Conservation (phyloP, 345 rosid genomes). For the Salix purpurea region DNA sequence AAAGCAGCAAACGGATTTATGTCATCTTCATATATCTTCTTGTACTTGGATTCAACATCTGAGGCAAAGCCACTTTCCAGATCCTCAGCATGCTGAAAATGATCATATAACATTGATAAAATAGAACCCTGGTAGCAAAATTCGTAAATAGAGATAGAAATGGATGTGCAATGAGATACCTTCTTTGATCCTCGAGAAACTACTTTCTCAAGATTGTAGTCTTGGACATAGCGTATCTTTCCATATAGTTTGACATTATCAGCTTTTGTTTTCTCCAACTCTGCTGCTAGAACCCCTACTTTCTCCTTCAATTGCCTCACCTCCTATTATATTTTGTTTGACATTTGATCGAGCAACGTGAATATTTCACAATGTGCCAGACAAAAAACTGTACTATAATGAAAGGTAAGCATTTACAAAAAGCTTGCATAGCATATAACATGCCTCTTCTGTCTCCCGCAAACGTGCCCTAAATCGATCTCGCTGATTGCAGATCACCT, state of each 20-base stretch:
- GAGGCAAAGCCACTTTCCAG: conserved; percentile 89
- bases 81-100: conserved; percentile 70
- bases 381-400: conserved; percentile 3
- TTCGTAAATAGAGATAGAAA: conserved; percentile 1
- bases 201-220: conserved; percentile 89
- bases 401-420: not conserved
- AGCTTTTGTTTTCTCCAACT: conserved; percentile 86
- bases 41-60: conserved; percentile 94
- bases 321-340: conserved; percentile 45
- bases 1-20: conserved; percentile 98
- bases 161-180: conserved; percentile 30
- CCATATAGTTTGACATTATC: conserved; percentile 96
- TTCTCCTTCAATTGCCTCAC: conserved; percentile 84
- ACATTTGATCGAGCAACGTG: not conserved
- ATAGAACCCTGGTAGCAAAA: conserved; percentile 2
- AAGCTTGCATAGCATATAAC: not conserved
- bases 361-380: not conserved
- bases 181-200: conserved; percentile 92
- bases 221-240: conserved; percentile 93
- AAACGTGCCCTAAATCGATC: conserved; percentile 85
- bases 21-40: conserved; percentile 96
- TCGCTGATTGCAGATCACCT: conserved; percentile 92
- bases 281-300: conserved; percentile 61
- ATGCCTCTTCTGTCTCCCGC: conserved; percentile 91
- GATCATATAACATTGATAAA: conserved; percentile 6